Evolutionary conservation across 2,329 filamentous ascomycete genomes (phyloP), one percentile per base, ranked within the genome.

Genomic region (Monilinia polystroma): DNA sequence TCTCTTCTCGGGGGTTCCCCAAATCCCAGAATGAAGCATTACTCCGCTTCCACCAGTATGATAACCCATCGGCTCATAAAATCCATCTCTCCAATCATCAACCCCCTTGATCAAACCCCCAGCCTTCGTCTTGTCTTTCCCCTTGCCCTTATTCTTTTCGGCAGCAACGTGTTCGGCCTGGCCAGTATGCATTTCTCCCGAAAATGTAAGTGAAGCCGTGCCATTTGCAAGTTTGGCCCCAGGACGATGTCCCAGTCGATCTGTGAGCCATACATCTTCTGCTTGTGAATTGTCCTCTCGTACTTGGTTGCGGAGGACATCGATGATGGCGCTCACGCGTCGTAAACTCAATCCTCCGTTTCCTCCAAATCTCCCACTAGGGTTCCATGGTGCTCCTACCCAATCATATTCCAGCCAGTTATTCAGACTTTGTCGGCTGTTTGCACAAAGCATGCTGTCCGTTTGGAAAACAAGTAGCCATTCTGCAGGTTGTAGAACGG

Each of bases 51-150:
- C 80, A 29, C 83, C 83, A 1, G 82, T 83, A 73, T 87, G 84
- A 73, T 84, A 86, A 54, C 84, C 84, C 84, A 86, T 84, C 18
- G 84, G 84, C 73, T 84, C 75, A 72, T 85, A 85, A 71, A 80
- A 81, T 18, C 82, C 82, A n/a, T 80, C 75, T 64, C 82, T 79
- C 80, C 81, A 84, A 72, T 81, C 79, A 73, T 84, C 82, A 51
- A 84, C 75, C 10, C 79, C 82, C 53, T 77, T 70, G 49, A 82
- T 74, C 53, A 74, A 51, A 1, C 71, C 71, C 10, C 74, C 73
- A 1, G 70, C 73, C 41, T 71, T 75, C 53, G 63, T 64, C 20
- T 67, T 71, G 41, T 67, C 43, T 35, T 69, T 72, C 51, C 67
- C 64, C 55, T 69, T 69, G 20, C 68, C 67, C 66, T 72, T 68